A percentile compares a stretch with the other conserved stretches of the same genome.
These are phyloP conservation scores for Periconia macrospinosa DNA, from an alignment of 2,329 filamentous ascomycete genomes.

Conservation along the genomic window DNA sequence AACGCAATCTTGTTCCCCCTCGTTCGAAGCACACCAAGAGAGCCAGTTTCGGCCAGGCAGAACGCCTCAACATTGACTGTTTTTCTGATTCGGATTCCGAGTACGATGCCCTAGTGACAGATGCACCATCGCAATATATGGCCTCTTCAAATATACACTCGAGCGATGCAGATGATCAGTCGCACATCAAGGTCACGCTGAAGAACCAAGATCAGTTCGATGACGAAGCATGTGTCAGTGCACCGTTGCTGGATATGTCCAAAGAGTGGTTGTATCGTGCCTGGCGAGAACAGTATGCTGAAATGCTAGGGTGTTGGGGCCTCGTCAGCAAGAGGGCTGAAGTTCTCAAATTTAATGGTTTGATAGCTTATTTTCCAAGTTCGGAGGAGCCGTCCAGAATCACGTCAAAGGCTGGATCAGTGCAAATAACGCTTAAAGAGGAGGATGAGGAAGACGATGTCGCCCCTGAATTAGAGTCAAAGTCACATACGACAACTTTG, in stretches of 20 bases:
- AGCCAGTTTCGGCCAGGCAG: slow-evolving; percentile 38
- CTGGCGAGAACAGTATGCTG: slow-evolving; percentile 61
- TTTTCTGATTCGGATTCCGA: slow-evolving; percentile 39
- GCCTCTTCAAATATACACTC: slow-evolving; percentile 17
- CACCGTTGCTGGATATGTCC: slow-evolving; percentile 53
- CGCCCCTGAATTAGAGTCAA: slow-evolving; percentile 10
- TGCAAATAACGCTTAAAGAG: slow-evolving; percentile 27
- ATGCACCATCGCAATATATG: slow-evolving; percentile 27
- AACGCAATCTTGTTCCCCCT: slow-evolving; percentile 23
- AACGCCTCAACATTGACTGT: slow-evolving; percentile 31
- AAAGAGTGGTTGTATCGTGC: slow-evolving; percentile 52
- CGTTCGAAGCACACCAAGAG: slow-evolving; percentile 44
- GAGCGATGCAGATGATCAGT: slow-evolving; percentile 12
- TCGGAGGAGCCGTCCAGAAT: slow-evolving; percentile 17
- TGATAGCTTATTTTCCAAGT: slow-evolving; percentile 39
- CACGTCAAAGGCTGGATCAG: slow-evolving; percentile 28
- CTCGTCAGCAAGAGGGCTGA: slow-evolving; percentile 58
- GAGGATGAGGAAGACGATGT: slow-evolving; percentile 13
- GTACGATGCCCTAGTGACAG: slow-evolving; percentile 21
- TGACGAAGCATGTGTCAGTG: slow-evolving; percentile 50
- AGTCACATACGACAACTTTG: slow-evolving; percentile 28
- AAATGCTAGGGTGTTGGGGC: slow-evolving; percentile 62
- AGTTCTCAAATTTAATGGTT: slow-evolving; percentile 59
- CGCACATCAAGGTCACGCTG: slow-evolving; percentile 51
- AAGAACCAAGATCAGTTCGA: slow-evolving; percentile 62